phyloP scores from a whole-genome alignment of 169 alveolate species.

The Theileria luwenshuni region DNA sequence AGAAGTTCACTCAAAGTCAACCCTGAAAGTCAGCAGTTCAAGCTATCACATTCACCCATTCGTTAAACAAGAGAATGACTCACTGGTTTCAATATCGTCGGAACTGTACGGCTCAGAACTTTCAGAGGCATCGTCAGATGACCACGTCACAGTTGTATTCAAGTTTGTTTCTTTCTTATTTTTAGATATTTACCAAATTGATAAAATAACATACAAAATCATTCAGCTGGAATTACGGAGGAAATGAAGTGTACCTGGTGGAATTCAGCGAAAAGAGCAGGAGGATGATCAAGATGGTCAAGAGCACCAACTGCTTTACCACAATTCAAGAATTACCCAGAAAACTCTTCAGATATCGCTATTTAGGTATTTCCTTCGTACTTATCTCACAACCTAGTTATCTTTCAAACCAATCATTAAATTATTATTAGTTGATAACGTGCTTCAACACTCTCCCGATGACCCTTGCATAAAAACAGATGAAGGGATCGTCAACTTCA shows the following conservation, averaged over 20 bases:
- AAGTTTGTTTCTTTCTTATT: too few species aligned
- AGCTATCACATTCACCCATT: too few species aligned
- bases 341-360: constrained; percentile 29
- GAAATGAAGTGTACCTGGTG: constrained; percentile 56
- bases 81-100: too few species aligned
- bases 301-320: constrained; percentile 54
- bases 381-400: neutral
- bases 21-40: too few species aligned
- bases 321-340: constrained; percentile 46
- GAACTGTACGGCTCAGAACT: constrained; percentile 9
- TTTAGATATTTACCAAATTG: neutral
- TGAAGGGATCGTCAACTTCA: constrained; percentile 40
- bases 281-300: constrained; percentile 34
- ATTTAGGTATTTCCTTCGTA: constrained; percentile 10
- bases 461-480: constrained; percentile 33
- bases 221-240: constrained; percentile 65
- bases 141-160: constrained; percentile 35
- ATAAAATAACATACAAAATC: neutral
- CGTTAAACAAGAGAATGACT: too few species aligned
- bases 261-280: constrained; percentile 21
- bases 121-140: neutral
- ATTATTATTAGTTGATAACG: constrained; percentile 54
- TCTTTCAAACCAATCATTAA: too few species aligned
- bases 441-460: constrained; percentile 50
- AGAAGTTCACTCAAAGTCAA: too few species aligned